phyloP scores from a whole-genome alignment of 176 grass and related monocot genomes.

The Triticum monococcum region DNA sequence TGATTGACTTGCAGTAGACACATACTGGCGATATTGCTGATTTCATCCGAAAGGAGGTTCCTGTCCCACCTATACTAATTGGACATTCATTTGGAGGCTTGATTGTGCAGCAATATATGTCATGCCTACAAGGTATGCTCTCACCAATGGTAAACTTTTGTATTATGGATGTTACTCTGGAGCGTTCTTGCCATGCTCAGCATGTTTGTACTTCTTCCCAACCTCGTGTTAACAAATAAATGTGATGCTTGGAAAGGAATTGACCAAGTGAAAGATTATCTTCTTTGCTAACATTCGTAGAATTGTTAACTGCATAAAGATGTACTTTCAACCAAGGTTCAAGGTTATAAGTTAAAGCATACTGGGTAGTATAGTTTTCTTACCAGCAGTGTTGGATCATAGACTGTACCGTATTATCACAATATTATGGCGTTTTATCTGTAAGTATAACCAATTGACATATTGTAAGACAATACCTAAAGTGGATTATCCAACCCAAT shows the following conservation, averaged over 20 bases:
- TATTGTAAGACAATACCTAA: too few species aligned
- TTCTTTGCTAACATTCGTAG: neutral
- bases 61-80: constrained; percentile 60
- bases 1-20: constrained; percentile 79
- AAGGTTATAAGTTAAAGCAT: neutral
- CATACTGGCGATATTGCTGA: constrained; percentile 75
- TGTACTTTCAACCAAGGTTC: neutral
- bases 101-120: constrained; percentile 88
- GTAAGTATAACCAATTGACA: too few species aligned
- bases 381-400: neutral
- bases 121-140: constrained; percentile 50
- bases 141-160: constrained; percentile 11
- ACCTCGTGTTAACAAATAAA: neutral
- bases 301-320: neutral
- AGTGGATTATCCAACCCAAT: too few species aligned
- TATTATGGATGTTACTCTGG: neutral
- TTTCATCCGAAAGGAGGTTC: constrained; percentile 70
- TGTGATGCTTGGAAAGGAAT: constrained; percentile 4
- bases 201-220: constrained; percentile 2
- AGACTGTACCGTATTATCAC: too few species aligned
- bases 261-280: neutral
- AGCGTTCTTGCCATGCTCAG: neutral
- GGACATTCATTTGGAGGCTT: constrained; percentile 96
- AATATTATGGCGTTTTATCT: too few species aligned
- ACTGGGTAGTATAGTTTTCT: neutral